phyloP scores from a whole-genome alignment of 305 asterid genomes.

The Lippia alba region DNA sequence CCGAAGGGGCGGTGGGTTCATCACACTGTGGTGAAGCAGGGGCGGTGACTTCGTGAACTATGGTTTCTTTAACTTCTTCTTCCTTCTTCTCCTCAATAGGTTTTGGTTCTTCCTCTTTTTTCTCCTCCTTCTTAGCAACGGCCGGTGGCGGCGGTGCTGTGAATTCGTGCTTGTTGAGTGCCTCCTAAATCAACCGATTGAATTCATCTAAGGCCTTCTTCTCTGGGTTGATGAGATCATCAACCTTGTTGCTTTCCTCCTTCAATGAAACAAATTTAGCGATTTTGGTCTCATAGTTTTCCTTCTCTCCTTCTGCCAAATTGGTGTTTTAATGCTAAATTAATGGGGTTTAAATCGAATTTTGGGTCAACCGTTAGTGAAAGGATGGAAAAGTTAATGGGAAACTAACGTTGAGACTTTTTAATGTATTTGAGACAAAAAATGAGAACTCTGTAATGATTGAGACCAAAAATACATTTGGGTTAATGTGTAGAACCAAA shows the following conservation, averaged over 20 bases:
- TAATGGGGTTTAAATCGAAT: too few relatives aligned
- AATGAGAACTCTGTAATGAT: too few relatives aligned
- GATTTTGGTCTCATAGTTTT: constrained; percentile 20
- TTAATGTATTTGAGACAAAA: too few relatives aligned
- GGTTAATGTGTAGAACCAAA: too few relatives aligned
- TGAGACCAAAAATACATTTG: too few relatives aligned
- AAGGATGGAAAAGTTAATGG: too few relatives aligned
- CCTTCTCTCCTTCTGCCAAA: constrained; percentile 34
- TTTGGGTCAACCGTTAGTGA: too few relatives aligned
- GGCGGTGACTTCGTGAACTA: constrained; percentile 66
- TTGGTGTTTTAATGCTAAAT: too few relatives aligned
- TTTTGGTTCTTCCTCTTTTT: constrained; percentile 33
- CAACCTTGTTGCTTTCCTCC: constrained; percentile 81
- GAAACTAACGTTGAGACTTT: too few relatives aligned
- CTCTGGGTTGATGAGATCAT: constrained; percentile 72
- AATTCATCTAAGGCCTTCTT: constrained; percentile 76
- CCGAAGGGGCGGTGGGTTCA: constrained; percentile 42
- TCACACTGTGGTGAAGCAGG: constrained; percentile 46
- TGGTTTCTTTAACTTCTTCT: constrained; percentile 54
- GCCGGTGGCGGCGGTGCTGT: constrained; percentile 54
- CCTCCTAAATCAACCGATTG: constrained; percentile 59
- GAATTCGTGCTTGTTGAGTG: constrained; percentile 65
- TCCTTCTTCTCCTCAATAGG: constrained; percentile 40
- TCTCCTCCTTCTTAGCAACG: constrained; percentile 44
- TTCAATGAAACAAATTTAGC: constrained; percentile 60